phyloP scores from a whole-genome alignment of 768 basidiomycete species.

The Kwoniella heveanensis region DNA sequence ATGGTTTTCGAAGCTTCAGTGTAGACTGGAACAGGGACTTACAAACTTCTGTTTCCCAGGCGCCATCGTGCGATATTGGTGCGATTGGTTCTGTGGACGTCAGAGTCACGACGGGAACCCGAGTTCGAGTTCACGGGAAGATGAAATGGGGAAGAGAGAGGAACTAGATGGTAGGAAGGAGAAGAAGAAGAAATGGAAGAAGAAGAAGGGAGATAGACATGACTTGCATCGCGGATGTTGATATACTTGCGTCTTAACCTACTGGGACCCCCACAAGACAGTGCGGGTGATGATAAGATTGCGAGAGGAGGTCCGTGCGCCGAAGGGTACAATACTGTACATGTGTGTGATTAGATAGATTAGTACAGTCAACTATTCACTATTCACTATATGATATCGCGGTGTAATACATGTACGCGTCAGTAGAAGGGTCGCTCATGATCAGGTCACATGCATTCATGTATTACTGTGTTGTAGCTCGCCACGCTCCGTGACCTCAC shows the following conservation, averaged over 20 bases:
- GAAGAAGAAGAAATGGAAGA: background rate
- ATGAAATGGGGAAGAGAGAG: too few species aligned
- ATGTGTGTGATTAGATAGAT: too few species aligned
- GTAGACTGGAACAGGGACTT: background rate
- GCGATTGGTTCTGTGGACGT: background rate
- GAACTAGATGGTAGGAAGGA: background rate
- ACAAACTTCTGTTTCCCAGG: slow-evolving; percentile 11
- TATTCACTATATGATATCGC: background rate
- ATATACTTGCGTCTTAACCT: too few species aligned
- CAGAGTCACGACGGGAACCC: too few species aligned
- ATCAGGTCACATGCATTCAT: background rate
- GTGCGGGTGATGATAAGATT: background rate
- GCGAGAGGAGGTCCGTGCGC: slow-evolving; percentile 16
- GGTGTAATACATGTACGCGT: background rate
- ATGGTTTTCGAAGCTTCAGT: too few species aligned
- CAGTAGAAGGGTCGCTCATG: background rate
- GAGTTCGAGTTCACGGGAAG: too few species aligned
- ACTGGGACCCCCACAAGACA: too few species aligned
- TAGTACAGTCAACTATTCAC: background rate
- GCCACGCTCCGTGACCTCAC: too few species aligned
- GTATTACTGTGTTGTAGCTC: too few species aligned
- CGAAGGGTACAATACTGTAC: too few species aligned
- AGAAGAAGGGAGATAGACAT: slow-evolving; percentile 1
- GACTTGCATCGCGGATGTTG: background rate
- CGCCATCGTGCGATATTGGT: background rate